A percentile compares a stretch with the other conserved stretches of the same genome.
These are phyloP conservation scores for Dioszegia crocea DNA, from an alignment of 768 basidiomycete genomes.

Conservation along the genomic window DNA sequence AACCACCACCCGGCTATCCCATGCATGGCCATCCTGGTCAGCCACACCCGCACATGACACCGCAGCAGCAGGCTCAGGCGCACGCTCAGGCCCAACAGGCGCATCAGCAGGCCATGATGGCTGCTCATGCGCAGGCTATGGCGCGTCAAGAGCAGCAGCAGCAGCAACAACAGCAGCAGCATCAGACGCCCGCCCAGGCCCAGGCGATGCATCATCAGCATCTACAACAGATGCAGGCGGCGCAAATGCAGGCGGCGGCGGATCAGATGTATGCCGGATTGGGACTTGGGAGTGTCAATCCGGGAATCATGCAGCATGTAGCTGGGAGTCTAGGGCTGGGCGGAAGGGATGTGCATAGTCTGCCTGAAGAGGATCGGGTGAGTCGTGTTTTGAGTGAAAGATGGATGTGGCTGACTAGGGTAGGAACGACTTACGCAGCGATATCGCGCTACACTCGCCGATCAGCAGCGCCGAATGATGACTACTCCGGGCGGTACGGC, in stretches of 20 bases:
- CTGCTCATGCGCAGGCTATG: slow-evolving; percentile 7
- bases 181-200: slow-evolving; percentile 23
- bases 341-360: slow-evolving; percentile 28
- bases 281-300: slow-evolving; percentile 33
- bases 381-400: slow-evolving; percentile 5
- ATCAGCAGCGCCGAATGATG: slow-evolving; percentile 35
- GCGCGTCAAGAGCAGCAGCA: slow-evolving; percentile 18
- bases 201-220: slow-evolving; percentile 16
- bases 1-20: neutral
- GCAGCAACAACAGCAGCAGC: slow-evolving; percentile 15
- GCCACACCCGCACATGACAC: slow-evolving; percentile 10
- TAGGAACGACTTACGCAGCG: slow-evolving; percentile 32
- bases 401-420: slow-evolving; percentile 1
- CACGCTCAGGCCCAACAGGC: slow-evolving; percentile 29
- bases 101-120: slow-evolving; percentile 13
- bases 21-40: slow-evolving; percentile 4
- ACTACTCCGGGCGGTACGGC: slow-evolving; percentile 15
- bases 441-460: slow-evolving; percentile 22
- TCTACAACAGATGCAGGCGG: slow-evolving; percentile 12
- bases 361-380: slow-evolving; percentile 37
- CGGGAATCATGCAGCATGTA: slow-evolving; percentile 1
- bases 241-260: slow-evolving; percentile 25
- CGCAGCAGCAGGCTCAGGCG: slow-evolving; percentile 15
- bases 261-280: slow-evolving; percentile 33
- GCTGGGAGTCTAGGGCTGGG: slow-evolving; percentile 25